Evolutionary conservation across 495 filamentous ascomycete species (phyloP), one percentile per base, ranked within the genome.

Genomic region (Penicillium roqueforti): DNA sequence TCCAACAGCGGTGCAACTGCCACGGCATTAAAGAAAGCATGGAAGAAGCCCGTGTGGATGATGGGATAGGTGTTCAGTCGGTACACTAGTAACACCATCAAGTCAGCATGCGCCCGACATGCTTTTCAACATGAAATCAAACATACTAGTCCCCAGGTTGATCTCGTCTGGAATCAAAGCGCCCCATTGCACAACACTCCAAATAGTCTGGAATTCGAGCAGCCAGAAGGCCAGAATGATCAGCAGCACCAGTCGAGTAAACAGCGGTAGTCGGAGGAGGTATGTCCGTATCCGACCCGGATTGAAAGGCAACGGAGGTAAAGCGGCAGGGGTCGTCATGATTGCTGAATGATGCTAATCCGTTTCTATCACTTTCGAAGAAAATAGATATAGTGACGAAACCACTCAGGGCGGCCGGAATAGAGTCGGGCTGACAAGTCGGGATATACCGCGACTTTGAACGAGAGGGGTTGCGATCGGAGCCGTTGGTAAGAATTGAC

Each of bases 31-130:
- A 97, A 66, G 26, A 92, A 57, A 42, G 83, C 74, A 67, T 97
- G 93, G 54, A 95, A 76, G 69, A 92, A 80, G 56, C 85, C 84
- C 28, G 78, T 62, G 68, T 98, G 93, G 51, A 97, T 86, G 47
- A 98, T 77, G 2, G 92, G 91, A 67, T 88, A 98, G 9, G 91
- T 95, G 63, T 96, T 97, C 16, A 92, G 76, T 54, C 93, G 87
- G 68, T 97, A 89, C 80, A 95, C 92, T 96, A 68, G 44, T 40
- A 36, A n/a, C 8, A 38, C n/a, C n/a, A 20, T 6, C 16, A 26
- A 16, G 32, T 61, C 32, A 63, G 57, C 34, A 31, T 25, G 32
- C 10, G 19, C 36, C 29, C 42, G 32, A 34, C 29, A 36, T 19
- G 22, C n/a, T 19, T 36, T 36, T 19, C 20, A 32, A 14, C 23